Evolutionary conservation across 768 basidiomycete genomes (phyloP).

Genomic region (Calocera viscosa): DNA sequence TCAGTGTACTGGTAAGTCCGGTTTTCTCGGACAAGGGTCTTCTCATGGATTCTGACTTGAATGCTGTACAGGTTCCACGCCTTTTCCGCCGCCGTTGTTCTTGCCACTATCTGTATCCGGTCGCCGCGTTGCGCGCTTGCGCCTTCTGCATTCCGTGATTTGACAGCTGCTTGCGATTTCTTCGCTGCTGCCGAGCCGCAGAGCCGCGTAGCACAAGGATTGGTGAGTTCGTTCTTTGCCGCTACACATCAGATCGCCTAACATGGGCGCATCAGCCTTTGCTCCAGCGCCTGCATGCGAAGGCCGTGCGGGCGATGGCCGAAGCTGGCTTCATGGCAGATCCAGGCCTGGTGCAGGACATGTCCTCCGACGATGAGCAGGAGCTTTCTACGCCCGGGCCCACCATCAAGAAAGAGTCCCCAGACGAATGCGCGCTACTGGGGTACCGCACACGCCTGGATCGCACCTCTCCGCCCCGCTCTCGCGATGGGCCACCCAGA

Average conservation of each 20-base stretch:
- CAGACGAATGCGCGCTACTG: conserved; percentile 1
- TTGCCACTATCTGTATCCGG: conserved; percentile 6
- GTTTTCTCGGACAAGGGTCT: not conserved
- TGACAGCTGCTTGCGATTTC: not conserved
- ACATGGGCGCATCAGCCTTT: not conserved
- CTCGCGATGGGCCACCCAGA: not conserved
- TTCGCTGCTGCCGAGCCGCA: not conserved
- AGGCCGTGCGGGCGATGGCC: conserved; percentile 3
- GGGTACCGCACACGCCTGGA: conserved; percentile 6
- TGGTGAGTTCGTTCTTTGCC: not conserved
- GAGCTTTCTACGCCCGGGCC: not conserved
- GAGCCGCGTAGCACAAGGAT: not conserved
- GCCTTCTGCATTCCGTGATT: conserved; percentile 1
- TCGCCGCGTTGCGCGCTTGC: conserved; percentile 6
- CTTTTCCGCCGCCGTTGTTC: conserved; percentile 3
- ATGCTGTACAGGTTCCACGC: conserved; percentile 4
- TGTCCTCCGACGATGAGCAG: conserved; percentile 6
- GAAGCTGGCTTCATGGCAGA: conserved; percentile 8
- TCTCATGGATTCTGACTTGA: not conserved
- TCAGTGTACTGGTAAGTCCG: conserved; percentile 1
- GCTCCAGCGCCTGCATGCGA: conserved; percentile 3
- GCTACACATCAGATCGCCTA: not conserved
- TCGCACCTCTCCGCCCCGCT: conserved; percentile 1
- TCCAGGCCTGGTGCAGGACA: not conserved
- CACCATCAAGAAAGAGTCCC: conserved; percentile 2